Conservation (phyloP, 768 basidiomycete species). For the Lanmaoa pseudosensibilis region DNA sequence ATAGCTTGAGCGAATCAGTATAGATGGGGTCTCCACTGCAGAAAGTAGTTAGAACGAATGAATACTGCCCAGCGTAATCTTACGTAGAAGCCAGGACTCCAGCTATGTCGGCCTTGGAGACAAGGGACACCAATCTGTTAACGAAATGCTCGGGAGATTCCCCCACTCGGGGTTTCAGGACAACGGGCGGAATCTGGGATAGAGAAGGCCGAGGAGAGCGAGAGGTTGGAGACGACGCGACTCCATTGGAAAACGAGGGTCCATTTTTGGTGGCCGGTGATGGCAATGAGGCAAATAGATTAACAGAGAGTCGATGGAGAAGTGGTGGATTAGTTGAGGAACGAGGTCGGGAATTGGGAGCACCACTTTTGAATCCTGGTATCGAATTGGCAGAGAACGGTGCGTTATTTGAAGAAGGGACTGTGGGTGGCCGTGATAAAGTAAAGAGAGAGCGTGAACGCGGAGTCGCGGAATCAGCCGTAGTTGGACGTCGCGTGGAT, state of each 20-base stretch:
- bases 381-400: constrained; percentile 1
- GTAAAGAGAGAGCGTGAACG: constrained; percentile 34
- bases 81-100: constrained; percentile 82
- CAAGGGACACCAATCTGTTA: constrained; percentile 55
- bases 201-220: constrained; percentile 48
- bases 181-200: constrained; percentile 42
- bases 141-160: constrained; percentile 77
- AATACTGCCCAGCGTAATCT: constrained; percentile 7
- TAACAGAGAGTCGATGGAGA: constrained; percentile 67
- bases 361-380: constrained; percentile 22
- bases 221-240: constrained; percentile 26
- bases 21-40: constrained; percentile 72
- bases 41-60: constrained; percentile 9
- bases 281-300: constrained; percentile 53
- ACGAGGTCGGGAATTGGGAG: constrained; percentile 43
- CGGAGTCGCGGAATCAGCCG: constrained; percentile 41
- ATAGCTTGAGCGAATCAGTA: constrained; percentile 62
- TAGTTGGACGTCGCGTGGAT: constrained; percentile 38
- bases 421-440: constrained; percentile 21
- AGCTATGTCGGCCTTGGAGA: constrained; percentile 79
- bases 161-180: constrained; percentile 54
- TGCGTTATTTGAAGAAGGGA: constrained; percentile 12
- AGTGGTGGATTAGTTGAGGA: constrained; percentile 68
- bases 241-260: constrained; percentile 6
- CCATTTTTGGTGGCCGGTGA: constrained; percentile 30